Evolutionary conservation across 2,329 filamentous ascomycete species (phyloP), one percentile per base, ranked within the genome.

Genomic region (Colletotrichum zoysiae): DNA sequence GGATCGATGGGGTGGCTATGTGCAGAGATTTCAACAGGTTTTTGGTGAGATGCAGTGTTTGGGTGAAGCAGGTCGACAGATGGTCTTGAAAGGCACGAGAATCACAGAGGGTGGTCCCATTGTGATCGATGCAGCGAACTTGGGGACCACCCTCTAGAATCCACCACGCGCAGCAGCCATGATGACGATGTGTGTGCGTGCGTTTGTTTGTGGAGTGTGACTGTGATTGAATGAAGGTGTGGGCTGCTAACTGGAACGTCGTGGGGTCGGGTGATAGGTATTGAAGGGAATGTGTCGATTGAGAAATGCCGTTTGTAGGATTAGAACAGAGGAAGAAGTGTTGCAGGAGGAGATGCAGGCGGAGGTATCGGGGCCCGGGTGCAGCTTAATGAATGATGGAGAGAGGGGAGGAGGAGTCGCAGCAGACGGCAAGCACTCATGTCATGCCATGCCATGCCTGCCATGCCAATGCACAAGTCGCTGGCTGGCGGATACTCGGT

Each of bases 71-170:
- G 70, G 59, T 72, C 26, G 56, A 70, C 38, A 56, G 55, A 57
- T 38, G 64, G 65, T 75, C 75, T 78, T 70, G 67, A 73, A 78
- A 67, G 70, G 79, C 78, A 77, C 81, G 78, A 76, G 78, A 77
- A 79, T 82, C 82, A 80, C 79, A 79, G 85, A 87, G 85, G 85
- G 85, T 86, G 86, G 85, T 86, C 83, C 87, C 88, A 89, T 89
- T 80, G 83, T 82, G 82, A 84, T 81, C 78, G 78, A 78, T 77
- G 78, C 79, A 79, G 80, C 81, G 79, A 82, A 76, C 77, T 70
- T 60, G 79, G 82, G 78, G 79, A 81, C 86, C 85, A 88, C 86
- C 86, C 85, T 87, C 84, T 87, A 89, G 75, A 85, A 85, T 73
- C 82, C 83, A 86, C 82, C 82, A 81, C 78, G 79, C 80, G 81